These are phyloP conservation scores for Ceratobasidium papillatum DNA, from an alignment of 1,284 basidiomycete species.

Conservation along the genomic window DNA sequence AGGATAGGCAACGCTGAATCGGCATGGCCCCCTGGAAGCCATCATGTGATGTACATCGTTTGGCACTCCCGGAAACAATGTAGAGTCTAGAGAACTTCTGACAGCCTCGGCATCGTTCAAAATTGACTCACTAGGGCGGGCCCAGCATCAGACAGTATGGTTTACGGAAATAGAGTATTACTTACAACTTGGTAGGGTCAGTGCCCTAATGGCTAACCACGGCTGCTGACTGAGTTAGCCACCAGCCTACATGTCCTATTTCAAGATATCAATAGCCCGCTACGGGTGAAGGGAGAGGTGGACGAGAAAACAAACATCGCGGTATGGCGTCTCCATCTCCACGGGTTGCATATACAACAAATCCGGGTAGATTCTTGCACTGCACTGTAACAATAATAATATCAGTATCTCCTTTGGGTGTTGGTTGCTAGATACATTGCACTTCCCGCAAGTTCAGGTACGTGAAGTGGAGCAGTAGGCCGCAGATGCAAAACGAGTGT, in stretches of 20 bases:
- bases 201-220: constrained; percentile 43
- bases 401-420: background rate
- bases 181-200: constrained; percentile 41
- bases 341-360: constrained; percentile 40
- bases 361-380: constrained; percentile 31
- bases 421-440: background rate
- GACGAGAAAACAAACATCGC: background rate
- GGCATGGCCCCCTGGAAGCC: background rate
- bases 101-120: constrained; percentile 33
- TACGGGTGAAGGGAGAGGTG: too few relatives aligned
- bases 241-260: constrained; percentile 33
- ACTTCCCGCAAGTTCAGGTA: constrained; percentile 27
- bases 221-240: constrained; percentile 28
- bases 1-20: background rate
- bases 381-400: background rate
- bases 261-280: background rate
- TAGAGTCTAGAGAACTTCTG: background rate
- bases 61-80: constrained; percentile 20
- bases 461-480: constrained; percentile 22
- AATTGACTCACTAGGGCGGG: constrained; percentile 14
- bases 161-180: too few relatives aligned
- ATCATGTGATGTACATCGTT: background rate
- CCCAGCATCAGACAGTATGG: background rate
- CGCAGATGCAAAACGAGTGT: constrained; percentile 18
- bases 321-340: constrained; percentile 40